Conservation (phyloP, 352 stramenopile species). For the Phytophthora syringae region DNA sequence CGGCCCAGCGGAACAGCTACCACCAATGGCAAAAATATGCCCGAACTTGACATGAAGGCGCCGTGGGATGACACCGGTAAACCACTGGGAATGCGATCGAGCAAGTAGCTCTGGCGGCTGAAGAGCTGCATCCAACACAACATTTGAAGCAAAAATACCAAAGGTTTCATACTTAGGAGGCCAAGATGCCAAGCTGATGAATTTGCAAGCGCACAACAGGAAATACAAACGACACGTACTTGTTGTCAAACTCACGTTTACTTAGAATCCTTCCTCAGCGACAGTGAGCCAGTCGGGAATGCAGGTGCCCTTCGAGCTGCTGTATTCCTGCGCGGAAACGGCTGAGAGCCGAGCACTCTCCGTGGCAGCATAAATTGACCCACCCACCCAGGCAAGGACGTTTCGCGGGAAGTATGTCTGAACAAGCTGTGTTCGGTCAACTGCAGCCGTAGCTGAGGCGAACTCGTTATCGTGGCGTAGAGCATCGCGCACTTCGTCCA, state of each 20-base stretch:
- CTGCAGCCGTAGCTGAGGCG: slow-evolving; percentile 35
- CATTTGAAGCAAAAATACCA: background rate
- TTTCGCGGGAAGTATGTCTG: slow-evolving; percentile 71
- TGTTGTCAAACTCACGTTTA: background rate
- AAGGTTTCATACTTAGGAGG: slow-evolving; percentile 2
- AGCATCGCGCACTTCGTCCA: slow-evolving; percentile 49
- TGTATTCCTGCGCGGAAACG: slow-evolving; percentile 69
- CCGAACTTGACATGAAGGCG: slow-evolving; percentile 73
- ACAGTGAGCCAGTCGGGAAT: slow-evolving; percentile 76
- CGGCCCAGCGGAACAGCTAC: slow-evolving; percentile 38
- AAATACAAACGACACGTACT: background rate
- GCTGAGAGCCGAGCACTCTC: slow-evolving; percentile 45
- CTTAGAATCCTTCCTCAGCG: slow-evolving; percentile 43
- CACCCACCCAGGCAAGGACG: slow-evolving; percentile 79
- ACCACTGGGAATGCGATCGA: slow-evolving; percentile 64
- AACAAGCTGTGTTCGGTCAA: slow-evolving; percentile 49
- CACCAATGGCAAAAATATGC: slow-evolving; percentile 67
- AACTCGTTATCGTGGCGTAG: slow-evolving; percentile 52
- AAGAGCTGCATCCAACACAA: no score
- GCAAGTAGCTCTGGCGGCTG: slow-evolving; percentile 33
- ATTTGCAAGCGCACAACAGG: no score
- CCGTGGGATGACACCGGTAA: slow-evolving; percentile 82
- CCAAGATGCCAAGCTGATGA: slow-evolving; percentile 1
- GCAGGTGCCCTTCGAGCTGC: slow-evolving; percentile 33
- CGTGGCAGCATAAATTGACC: slow-evolving; percentile 77